These are phyloP conservation scores for Sungouiella blattae DNA, from an alignment of 805 yeast genomes.

Conservation along the genomic window DNA sequence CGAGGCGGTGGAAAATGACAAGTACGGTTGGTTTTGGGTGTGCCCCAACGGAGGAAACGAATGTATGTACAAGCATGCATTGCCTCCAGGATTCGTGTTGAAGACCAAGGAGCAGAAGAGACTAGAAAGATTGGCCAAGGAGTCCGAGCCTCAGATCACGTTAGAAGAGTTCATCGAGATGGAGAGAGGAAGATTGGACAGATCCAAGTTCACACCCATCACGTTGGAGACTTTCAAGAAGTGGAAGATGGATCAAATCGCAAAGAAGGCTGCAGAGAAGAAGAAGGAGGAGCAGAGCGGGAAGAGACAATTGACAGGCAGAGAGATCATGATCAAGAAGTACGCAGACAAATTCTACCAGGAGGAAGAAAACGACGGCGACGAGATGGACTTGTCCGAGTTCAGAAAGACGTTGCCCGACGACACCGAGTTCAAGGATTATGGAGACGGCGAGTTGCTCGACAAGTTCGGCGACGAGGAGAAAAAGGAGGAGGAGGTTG, in stretches of 20 bases:
- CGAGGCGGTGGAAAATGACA: slow-evolving; percentile 95
- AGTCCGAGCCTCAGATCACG: slow-evolving; percentile 83
- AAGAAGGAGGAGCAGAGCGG: slow-evolving; percentile 31
- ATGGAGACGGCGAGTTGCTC: slow-evolving; percentile 54
- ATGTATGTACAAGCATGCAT: slow-evolving; percentile 91
- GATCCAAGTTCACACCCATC: slow-evolving; percentile 76
- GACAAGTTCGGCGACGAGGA: slow-evolving; percentile 10
- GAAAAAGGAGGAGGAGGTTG: slow-evolving; percentile 2
- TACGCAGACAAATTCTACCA: slow-evolving; percentile 53
- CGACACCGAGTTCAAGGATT: slow-evolving; percentile 58
- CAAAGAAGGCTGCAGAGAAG: slow-evolving; percentile 45
- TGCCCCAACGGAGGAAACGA: slow-evolving; percentile 93
- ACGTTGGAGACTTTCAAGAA: slow-evolving; percentile 72
- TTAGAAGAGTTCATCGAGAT: slow-evolving; percentile 94
- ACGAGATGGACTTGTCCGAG: slow-evolving; percentile 55
- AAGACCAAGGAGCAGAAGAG: slow-evolving; percentile 96
- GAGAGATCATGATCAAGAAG: slow-evolving; percentile 62
- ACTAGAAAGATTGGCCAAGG: slow-evolving; percentile 80
- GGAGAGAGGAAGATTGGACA: slow-evolving; percentile 82
- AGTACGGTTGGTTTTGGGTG: slow-evolving; percentile 98
- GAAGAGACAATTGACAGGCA: slow-evolving; percentile 59
- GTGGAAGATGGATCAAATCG: slow-evolving; percentile 76
- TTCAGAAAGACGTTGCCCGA: slow-evolving; percentile 55
- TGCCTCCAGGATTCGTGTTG: slow-evolving; percentile 95
- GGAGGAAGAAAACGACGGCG: slow-evolving; percentile 52